Base-by-base conservation (phyloP, 768 basidiomycete species). In the Auricularia sp. region DNA sequence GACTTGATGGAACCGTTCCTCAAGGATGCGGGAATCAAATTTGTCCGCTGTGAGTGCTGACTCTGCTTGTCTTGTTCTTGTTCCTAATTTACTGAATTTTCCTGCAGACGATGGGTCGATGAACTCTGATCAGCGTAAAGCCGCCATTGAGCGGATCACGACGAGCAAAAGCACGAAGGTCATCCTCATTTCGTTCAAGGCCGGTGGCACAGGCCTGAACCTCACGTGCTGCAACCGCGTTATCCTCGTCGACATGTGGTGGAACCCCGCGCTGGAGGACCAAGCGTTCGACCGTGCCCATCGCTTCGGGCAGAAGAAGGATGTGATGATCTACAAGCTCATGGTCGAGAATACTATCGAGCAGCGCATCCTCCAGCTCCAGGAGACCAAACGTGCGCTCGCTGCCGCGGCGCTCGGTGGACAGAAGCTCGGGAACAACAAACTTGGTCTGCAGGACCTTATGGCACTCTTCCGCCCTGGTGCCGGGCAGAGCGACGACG, bases 101-200 rank as follows among this genome's bases (percentile, higher is more conserved):
- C n/a, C 62, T 3, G 13, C 72, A 98, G 94, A 95, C 77, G 94
- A 97, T 70, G 96, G 96, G 0, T 84, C 83, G 3, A 94, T 98
- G 91, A 76, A 77, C 14, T 82, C 88, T 66, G 83, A 83, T 37
- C 81, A 92, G 69, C 87, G 94, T 11, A 90, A 94, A 69, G 82
- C 79, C 16, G 82, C 91, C 3, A 75, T 98, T 54, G 78, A 85
- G 42, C 84, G 82, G 69, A 94, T 99, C 75, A 84, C 82, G 71
- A 83, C 68, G 18, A 84, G 82, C 72, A 73, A 75, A 34, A 78
- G 70, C 16, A 85, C 81, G 11, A 82, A 82, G 37, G 86, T 96
- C 54, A 97, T 98, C 67, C 77, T 99, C 68, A 94, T 98, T 67
- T 97, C 94, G 0, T 95, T 98, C 83, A 97, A 95, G 74, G 94